Base-by-base conservation (phyloP, 441 rosid species). In the Flueggea neowawraea region DNA sequence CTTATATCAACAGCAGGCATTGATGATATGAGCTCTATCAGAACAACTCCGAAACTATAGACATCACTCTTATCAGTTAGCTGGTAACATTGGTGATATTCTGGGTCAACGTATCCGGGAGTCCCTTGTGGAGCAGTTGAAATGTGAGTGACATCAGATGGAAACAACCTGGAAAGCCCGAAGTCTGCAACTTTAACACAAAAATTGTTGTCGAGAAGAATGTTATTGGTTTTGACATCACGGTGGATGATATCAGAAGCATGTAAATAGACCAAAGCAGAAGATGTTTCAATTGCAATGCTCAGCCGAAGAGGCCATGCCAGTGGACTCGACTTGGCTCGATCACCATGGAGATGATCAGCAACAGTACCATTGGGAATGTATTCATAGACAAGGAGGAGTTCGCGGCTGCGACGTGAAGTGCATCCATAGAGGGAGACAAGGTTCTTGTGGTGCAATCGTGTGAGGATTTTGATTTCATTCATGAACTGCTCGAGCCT, bases 371-470 rank as follows among this genome's bases (percentile, higher is more conserved):
- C 91, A 58, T 87, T 87, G 28, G 86, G 72, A 52, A 89, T 52
- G 55, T 63, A 87, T 76, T 89, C 96, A 17, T 87, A 92, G 56
- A 89, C 98, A 7, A 92, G 90, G 66, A 92, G 86, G 53, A 89
- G 98, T 32, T 85, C 89, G 16, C 71, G 80, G 75, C 96, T 83
- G 48, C 68, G 74, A 5, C 78, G 78, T 2, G 98, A 92, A 49
- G 93, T 84, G 80, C 96, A 88, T 16, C 97, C 97, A 41, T 90
- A 92, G 50, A 90, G 97, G 17, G 84, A 73, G 47, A 92, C 98
- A 8, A 92, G 85, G 65, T 92, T 86, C 69, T 72, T 84, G 70
- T 90, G 96, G 65, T 72, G 89, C 36, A 92, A 75, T 10, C 88
- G 80, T 13, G 88, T 83, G 36, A 92, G 89, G 70, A 92, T 92